Conservation (phyloP, 2,329 filamentous ascomycete genomes). For the Diaporthe caulivora region DNA sequence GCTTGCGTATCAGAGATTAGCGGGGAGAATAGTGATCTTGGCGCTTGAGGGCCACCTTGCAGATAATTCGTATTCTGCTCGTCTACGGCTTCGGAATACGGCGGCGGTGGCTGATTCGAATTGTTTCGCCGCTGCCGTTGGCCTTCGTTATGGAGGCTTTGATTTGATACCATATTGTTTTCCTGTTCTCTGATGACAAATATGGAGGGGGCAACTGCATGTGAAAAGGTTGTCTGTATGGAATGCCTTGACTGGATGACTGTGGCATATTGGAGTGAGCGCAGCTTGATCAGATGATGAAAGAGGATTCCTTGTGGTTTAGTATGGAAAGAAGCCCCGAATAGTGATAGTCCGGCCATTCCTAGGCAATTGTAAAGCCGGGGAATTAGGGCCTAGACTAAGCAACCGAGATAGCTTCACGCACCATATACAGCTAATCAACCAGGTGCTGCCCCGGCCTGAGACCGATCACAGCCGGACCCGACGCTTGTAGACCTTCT, state of each 20-base stretch:
- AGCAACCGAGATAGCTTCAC: not conserved
- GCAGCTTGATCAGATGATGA: not conserved
- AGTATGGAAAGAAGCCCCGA: no score
- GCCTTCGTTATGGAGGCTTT: not conserved
- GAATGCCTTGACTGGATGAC: not conserved
- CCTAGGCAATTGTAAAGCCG: not conserved
- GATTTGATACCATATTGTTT: not conserved
- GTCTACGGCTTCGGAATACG: not conserved
- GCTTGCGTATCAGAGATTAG: not conserved
- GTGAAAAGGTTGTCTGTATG: not conserved
- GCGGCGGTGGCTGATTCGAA: not conserved
- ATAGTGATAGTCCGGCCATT: not conserved
- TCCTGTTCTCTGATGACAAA: not conserved
- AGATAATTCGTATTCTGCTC: not conserved
- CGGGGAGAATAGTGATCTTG: not conserved
- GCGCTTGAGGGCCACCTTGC: not conserved
- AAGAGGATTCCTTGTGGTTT: no score
- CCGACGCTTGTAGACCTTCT: not conserved
- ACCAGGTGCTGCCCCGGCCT: no score
- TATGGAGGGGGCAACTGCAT: not conserved
- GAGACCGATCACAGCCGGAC: not conserved
- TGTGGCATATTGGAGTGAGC: not conserved
- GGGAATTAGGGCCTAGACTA: not conserved
- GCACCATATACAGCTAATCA: not conserved
- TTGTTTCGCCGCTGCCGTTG: not conserved